Conservation (phyloP, 2,329 filamentous ascomycete genomes). For the Alternaria panax region DNA sequence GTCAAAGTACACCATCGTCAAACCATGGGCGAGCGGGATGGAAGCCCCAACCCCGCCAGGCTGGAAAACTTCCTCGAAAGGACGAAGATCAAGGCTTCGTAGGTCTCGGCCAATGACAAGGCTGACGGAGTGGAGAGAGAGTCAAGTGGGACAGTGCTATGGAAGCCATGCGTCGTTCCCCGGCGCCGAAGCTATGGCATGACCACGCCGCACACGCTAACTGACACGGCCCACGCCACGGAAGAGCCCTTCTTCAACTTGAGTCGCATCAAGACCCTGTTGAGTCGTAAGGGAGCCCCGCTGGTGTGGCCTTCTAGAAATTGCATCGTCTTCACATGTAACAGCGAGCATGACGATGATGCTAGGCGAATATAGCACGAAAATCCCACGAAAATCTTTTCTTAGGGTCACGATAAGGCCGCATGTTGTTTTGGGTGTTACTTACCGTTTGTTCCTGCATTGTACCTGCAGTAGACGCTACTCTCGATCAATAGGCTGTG, state of each 20-base stretch:
- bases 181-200: conserved; percentile 45
- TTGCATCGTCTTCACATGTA: conserved; percentile 23
- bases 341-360: conserved; percentile 11
- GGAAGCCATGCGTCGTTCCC: conserved; percentile 50
- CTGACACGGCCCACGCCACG: conserved; percentile 28
- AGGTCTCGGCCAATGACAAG: conserved; percentile 46
- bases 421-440: conserved; percentile 20
- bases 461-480: conserved; percentile 52
- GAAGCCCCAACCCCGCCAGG: conserved; percentile 37
- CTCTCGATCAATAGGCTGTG: conserved; percentile 31
- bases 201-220: conserved; percentile 30
- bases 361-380: background rate
- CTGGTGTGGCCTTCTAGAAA: conserved; percentile 46
- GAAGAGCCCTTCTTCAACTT: conserved; percentile 36
- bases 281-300: conserved; percentile 34
- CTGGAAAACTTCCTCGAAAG: conserved; percentile 35
- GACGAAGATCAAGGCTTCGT: conserved; percentile 46
- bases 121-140: conserved; percentile 42
- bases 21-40: conserved; percentile 26
- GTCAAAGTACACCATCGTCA: conserved; percentile 25
- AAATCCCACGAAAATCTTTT: conserved; percentile 21
- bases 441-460: conserved; percentile 31
- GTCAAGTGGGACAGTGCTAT: conserved; percentile 37
- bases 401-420: conserved; percentile 29
- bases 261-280: conserved; percentile 42